phyloP scores from a whole-genome alignment of 2,329 filamentous ascomycete species.

The Ophiostoma himal-ulmi region DNA sequence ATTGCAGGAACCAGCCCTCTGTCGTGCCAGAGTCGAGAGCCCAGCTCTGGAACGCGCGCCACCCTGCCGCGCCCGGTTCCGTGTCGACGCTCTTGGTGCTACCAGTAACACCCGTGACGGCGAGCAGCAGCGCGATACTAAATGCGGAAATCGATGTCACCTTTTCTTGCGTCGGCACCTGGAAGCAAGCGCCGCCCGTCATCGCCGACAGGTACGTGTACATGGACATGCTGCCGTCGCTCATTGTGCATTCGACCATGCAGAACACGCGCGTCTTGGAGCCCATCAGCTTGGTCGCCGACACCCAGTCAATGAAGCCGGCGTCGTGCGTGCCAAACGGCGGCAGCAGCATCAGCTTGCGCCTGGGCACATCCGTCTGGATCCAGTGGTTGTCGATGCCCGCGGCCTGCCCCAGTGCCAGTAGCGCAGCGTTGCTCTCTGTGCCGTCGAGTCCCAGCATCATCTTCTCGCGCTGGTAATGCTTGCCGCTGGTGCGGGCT shows the following conservation, averaged over 20 bases:
- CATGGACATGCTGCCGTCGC: conserved; percentile 29
- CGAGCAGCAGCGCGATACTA: conserved; percentile 39
- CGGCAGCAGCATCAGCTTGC: neutral
- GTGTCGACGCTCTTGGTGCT: too few relatives aligned
- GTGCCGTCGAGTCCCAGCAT: neutral
- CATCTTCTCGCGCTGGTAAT: neutral
- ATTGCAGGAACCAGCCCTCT: neutral
- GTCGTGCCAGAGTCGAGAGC: neutral
- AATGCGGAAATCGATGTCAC: conserved; percentile 37
- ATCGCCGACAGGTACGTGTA: conserved; percentile 37
- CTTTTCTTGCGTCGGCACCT: conserved; percentile 26
- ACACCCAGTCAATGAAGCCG: conserved; percentile 42
- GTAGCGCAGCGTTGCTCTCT: neutral
- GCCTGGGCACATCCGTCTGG: neutral
- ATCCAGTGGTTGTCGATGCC: neutral
- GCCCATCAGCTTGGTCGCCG: neutral
- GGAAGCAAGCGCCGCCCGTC: conserved; percentile 40
- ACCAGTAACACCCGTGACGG: conserved; percentile 39
- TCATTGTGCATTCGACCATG: neutral
- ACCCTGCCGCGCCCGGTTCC: neutral
- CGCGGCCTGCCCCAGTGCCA: neutral
- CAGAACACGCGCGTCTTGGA: neutral
- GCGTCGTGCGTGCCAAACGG: conserved; percentile 33
- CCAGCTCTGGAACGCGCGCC: neutral
- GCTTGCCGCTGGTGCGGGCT: neutral